Evolutionary conservation across 352 stramenopile species (phyloP), one percentile per base, ranked within the genome.

Genomic region (Peronospora tabacina): DNA sequence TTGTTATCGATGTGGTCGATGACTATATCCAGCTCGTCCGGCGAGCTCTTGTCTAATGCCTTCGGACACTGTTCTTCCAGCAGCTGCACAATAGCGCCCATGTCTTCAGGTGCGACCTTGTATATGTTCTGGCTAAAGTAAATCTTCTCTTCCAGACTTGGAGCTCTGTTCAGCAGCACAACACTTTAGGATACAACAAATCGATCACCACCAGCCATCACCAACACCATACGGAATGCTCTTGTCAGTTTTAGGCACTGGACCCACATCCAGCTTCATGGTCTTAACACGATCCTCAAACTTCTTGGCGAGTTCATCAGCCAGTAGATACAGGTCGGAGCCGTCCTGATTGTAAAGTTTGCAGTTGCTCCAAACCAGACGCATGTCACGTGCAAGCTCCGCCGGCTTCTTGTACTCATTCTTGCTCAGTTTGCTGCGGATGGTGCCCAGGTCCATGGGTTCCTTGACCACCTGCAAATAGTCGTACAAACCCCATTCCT

Each of bases 371-470:
- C 80, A 94, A 10, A 91, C 78, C 50, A 94, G 64, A 1, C 82
- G 80, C 74, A 90, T 84, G 50, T 94, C 82, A 22, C 70, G 68
- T 20, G 79, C 79, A 78, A 94, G 91, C 38, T 90, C 80, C 17
- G 54, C 55, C n/a, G 74, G 55, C 39, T 90, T 92, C 53, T 88
- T 87, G 76, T 94, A 91, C 54, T 91, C 80, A 29, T 73, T 77
- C 61, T 89, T 90, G 51, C 41, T 58, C 9, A 94, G 61, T 59
- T 89, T 91, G 42, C 8, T 63, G 49, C 78, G 80, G 35, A 97
- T 84, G 22, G 88, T 94, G 34, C 85, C 85, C 26, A 97, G 68
- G 61, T 97, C 88, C 85, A 96, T 96, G 30, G 88, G 88, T 51
- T 80, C 74, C 55, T 96, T 97, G 29, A 97, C 80, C 40, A 95